Evolutionary conservation across 495 filamentous ascomycete species (phyloP).

Genomic region (Cercophora newfieldiana): DNA sequence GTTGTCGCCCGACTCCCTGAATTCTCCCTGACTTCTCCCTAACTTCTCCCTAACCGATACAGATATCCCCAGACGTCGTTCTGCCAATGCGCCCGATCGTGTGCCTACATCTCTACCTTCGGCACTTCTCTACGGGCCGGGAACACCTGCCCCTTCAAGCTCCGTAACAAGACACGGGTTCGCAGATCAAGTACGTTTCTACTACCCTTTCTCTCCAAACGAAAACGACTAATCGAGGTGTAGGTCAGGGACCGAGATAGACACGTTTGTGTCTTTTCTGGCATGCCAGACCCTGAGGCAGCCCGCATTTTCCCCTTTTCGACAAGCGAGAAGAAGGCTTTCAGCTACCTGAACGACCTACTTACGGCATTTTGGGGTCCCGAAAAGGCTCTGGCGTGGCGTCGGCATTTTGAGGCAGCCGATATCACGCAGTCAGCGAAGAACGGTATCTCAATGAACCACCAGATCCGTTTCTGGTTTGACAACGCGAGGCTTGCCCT

Average conservation of each 20-base stretch:
- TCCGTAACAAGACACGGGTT: conserved; percentile 5
- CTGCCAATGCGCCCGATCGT: neutral
- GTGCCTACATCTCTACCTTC: neutral
- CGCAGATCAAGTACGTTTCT: conserved; percentile 1
- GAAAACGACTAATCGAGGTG: conserved; percentile 3
- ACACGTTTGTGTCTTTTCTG: conserved; percentile 17
- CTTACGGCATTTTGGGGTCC: conserved; percentile 13
- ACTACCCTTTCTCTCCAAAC: neutral
- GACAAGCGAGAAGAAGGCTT: conserved; percentile 16
- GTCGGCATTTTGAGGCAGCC: conserved; percentile 1
- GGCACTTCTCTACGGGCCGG: conserved; percentile 11
- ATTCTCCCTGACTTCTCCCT: neutral
- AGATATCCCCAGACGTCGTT: conserved; percentile 16
- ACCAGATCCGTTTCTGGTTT: conserved; percentile 21
- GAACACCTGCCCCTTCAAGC: conserved; percentile 9
- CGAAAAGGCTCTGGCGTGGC: conserved; percentile 10
- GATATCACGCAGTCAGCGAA: conserved; percentile 15
- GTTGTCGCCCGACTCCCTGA: no score
- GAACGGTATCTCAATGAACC: conserved; percentile 17
- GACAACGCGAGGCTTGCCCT: conserved; percentile 15
- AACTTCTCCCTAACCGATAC: neutral
- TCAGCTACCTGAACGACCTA: conserved; percentile 3
- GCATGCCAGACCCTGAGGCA: conserved; percentile 11
- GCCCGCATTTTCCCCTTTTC: conserved; percentile 20
- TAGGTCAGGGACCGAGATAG: conserved; percentile 18